Evolutionary conservation across 495 filamentous ascomycete genomes (phyloP), one percentile per base, ranked within the genome.

Genomic region (Aspergillus steynii): DNA sequence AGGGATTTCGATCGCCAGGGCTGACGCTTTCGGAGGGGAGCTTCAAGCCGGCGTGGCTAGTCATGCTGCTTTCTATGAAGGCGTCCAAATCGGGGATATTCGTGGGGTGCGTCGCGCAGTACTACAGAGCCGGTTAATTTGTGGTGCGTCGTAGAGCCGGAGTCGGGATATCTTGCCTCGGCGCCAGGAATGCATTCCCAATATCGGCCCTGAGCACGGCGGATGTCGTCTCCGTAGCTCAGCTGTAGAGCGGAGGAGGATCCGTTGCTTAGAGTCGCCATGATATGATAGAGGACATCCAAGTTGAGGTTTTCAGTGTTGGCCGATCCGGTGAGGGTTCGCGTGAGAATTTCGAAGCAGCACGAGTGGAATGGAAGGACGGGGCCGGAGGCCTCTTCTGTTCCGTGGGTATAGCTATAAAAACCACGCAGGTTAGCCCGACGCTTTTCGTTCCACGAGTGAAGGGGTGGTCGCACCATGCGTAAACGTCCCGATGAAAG

Each of bases 311-410:
- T 61, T 27, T 57, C 54, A 29, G 60, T 53, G 10, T 68, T 58
- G 15, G 55, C 55, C 3, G 60, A 48, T 37, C 66, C 60, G 5
- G 62, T 65, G 4, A 68, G 56, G 12, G 58, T 34, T 26, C 61
- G 62, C 6, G 64, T 58, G 25, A 68, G 58, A 25, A 68, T 65
- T 45, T 68, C 66, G 52, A 63, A 63, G 32, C 66, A 68, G 55
- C 60, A 63, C 63, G 60, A 61, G 29, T 68, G 66, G 58, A 68
- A 68, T 1, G 66, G 66, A 9, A 68, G 29, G n/a, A 68, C 66
- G 1, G 65, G 65, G 20, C 65, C 65, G 26, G 61, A 50, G 1
- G 60, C 62, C 1, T 68, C 62, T 20, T 68, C 61, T 9, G 66
- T 61, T 8, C 62, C 62, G 9, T 60, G 47, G 46, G 61, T 61